Evolutionary conservation across 1,139 yeast species (phyloP).

Genomic region (Candida smagusa): DNA sequence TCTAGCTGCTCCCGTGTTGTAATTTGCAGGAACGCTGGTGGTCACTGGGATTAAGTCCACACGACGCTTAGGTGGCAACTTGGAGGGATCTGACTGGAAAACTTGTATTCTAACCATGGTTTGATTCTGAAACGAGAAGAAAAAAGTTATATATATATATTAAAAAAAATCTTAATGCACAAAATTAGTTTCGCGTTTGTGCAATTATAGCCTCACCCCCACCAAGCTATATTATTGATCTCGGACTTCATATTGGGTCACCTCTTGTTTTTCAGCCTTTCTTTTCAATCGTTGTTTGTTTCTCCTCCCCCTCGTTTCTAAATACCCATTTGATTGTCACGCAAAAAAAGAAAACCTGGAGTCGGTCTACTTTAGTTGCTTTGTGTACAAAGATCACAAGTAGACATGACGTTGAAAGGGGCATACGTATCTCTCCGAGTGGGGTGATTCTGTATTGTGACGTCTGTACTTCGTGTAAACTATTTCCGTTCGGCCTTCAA

Average conservation of each 20-base stretch:
- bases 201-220: neutral
- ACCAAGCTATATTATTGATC: neutral
- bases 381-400: too few relatives aligned
- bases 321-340: too few relatives aligned
- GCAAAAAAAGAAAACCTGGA: too few relatives aligned
- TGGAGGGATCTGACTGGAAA: constrained; percentile 7
- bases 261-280: neutral
- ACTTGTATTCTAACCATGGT: constrained; percentile 9
- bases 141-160: neutral
- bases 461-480: too few relatives aligned
- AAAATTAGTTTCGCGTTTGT: neutral
- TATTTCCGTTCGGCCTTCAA: too few relatives aligned
- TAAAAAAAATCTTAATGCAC: neutral
- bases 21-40: constrained; percentile 4
- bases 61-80: constrained; percentile 8
- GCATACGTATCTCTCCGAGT: too few relatives aligned
- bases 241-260: neutral
- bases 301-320: neutral
- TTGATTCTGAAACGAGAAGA: neutral
- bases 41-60: constrained; percentile 7
- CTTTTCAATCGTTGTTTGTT: neutral
- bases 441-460: too few relatives aligned
- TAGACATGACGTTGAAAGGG: too few relatives aligned
- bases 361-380: too few relatives aligned
- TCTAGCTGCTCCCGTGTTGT: constrained; percentile 1